A percentile compares a stretch with the other conserved stretches of the same genome.
phyloP scores from a whole-genome alignment of 2,329 filamentous ascomycete genomes.

The Nigrograna mackinnonii region DNA sequence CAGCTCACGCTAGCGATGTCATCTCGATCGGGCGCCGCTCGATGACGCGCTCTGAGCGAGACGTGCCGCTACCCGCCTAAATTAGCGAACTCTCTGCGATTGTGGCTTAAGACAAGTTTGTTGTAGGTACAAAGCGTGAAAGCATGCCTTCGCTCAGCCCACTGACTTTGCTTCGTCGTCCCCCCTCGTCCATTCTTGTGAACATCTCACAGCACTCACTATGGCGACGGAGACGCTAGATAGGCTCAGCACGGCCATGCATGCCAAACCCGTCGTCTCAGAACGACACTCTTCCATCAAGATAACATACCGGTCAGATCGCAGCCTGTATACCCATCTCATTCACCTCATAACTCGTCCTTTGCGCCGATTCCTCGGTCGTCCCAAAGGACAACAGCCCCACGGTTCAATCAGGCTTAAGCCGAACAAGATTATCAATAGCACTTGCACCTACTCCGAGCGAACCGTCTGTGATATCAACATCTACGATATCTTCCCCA shows the following conservation, averaged over 20 bases:
- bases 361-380: slow-evolving; percentile 40
- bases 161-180: neutral
- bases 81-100: too few relatives aligned
- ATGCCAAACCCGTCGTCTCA: slow-evolving; percentile 5
- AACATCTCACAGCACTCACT: neutral
- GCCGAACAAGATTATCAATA: slow-evolving; percentile 35
- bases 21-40: neutral
- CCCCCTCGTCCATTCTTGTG: neutral
- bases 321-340: slow-evolving; percentile 42
- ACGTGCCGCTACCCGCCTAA: neutral
- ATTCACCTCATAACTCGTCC: slow-evolving; percentile 43
- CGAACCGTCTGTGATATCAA: slow-evolving; percentile 47
- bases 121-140: neutral
- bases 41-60: slow-evolving; percentile 3
- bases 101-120: too few relatives aligned
- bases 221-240: slow-evolving; percentile 5
- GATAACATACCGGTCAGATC: slow-evolving; percentile 41
- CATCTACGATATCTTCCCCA: slow-evolving; percentile 49
- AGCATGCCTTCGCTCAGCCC: neutral
- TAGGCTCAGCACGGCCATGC: slow-evolving; percentile 7
- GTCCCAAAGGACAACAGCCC: slow-evolving; percentile 32
- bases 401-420: slow-evolving; percentile 46
- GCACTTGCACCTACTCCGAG: slow-evolving; percentile 42
- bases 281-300: slow-evolving; percentile 23
- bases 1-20: neutral